Base-by-base conservation (phyloP, 108 stramenopile genomes). In the Cyclotella atomus region DNA sequence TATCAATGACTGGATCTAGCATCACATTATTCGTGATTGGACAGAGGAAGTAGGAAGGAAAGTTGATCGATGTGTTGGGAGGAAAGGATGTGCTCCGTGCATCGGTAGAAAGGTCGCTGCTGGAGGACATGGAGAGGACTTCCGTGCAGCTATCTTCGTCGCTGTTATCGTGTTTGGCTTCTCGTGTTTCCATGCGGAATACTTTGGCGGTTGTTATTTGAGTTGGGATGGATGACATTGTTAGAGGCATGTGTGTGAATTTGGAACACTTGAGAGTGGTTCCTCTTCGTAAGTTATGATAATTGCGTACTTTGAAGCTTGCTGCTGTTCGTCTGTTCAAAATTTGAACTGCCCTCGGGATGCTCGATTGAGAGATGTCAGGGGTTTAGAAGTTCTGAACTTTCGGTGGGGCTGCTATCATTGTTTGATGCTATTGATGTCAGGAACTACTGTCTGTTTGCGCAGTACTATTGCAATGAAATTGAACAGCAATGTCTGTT, bases 1-100 rank as follows among this genome's bases (percentile, higher is more conserved):
- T 15, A 23, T 65, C 64, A 3, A 65, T 65, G 27, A 65, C 64
- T 6, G 64, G 64, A 47, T 65, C 46, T 38, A 47, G 0, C 64
- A 65, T 65, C 27, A 65, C 21, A 0, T 24, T 28, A 2, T 30
- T 27, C 28, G 64, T 65, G 14, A 65, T 49, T 16, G 64, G 64
- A 49, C 64, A 65, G 28, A 65, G 46, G 17, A 65, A 65, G 29
- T 46, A 49, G 9, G 45, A 29, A 21, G 64, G 64, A 19, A 65
- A n/a, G 29, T 19, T 19, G 16, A 4, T 46, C 15, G 19, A 57
- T 12, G 2, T 29, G 56, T 30, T 65, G 43, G 45, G 64, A 2
- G 45, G 45, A 17, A 65, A 65, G 45, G 28, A 59, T 15, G 56
- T 52, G 52, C 21, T 14, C 1, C 21, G 15, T 14, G 56, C n/a